Evolutionary conservation across 2,329 filamentous ascomycete species (phyloP).

Genomic region (Fusarium musae): DNA sequence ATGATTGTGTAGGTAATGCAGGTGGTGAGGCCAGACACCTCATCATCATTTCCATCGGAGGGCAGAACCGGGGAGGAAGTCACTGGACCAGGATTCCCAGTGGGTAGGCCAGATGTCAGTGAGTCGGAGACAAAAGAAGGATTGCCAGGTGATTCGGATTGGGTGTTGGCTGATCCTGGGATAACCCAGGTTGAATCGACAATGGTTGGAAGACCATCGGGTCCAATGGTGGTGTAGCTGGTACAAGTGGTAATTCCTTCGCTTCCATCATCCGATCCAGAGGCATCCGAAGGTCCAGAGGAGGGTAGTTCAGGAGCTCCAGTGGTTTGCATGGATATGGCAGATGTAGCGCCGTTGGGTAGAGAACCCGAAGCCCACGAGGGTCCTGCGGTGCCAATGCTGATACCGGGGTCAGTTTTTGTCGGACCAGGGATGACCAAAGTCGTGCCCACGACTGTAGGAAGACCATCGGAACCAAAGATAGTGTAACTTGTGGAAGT

Average conservation of each 20-base stretch:
- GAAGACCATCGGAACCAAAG: constrained; percentile 41
- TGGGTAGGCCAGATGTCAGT: constrained; percentile 38
- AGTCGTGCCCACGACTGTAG: constrained; percentile 49
- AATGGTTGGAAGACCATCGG: constrained; percentile 44
- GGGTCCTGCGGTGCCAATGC: constrained; percentile 8
- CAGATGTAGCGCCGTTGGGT: constrained; percentile 25
- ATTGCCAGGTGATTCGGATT: constrained; percentile 26
- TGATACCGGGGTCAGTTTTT: constrained; percentile 31
- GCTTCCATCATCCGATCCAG: constrained; percentile 17
- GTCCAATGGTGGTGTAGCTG: constrained; percentile 40
- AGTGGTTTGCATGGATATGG: constrained; percentile 15
- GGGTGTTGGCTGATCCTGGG: constrained; percentile 36
- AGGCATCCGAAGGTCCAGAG: constrained; percentile 1
- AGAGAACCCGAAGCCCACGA: constrained; percentile 29
- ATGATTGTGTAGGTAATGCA: constrained; percentile 47
- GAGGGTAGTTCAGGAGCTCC: constrained; percentile 8
- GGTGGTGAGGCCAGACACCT: constrained; percentile 37
- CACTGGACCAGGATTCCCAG: constrained; percentile 38
- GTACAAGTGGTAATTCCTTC: constrained; percentile 37
- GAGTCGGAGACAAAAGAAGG: constrained; percentile 37
- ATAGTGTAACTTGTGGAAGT: constrained; percentile 47
- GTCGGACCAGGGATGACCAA: constrained; percentile 44
- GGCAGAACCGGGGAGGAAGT: constrained; percentile 20
- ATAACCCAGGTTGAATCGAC: constrained; percentile 49
- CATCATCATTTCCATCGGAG: constrained; percentile 1